These are phyloP conservation scores for Excoecaria agallocha DNA, from an alignment of 345 rosid genomes.

Conservation along the genomic window DNA sequence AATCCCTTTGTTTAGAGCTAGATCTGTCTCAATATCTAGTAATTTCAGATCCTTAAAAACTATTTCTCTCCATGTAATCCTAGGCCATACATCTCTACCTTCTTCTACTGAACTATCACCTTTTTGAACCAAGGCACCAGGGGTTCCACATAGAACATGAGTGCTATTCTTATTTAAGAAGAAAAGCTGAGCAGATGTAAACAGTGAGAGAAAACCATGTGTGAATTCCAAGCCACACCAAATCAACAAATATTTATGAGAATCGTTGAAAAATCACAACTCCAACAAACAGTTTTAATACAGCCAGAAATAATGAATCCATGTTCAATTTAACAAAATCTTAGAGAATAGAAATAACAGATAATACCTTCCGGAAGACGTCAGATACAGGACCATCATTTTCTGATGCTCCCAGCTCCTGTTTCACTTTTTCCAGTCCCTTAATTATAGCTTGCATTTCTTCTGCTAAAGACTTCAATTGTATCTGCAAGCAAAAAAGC, in stretches of 20 bases:
- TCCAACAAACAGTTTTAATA: constrained; percentile 9
- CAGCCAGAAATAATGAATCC: background rate
- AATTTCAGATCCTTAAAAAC: no score
- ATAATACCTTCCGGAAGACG: constrained; percentile 68
- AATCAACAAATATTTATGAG: background rate
- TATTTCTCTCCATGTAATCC: no score
- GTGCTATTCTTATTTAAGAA: background rate
- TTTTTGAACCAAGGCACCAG: no score
- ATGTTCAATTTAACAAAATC: constrained; percentile 10
- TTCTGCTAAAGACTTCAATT: constrained; percentile 90
- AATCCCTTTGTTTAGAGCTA: no score
- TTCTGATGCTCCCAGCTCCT: constrained; percentile 82
- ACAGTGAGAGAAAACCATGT: constrained; percentile 1
- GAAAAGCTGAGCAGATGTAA: constrained; percentile 3
- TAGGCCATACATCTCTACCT: no score
- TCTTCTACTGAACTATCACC: no score
- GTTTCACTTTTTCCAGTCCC: constrained; percentile 90
- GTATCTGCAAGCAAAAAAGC: constrained; percentile 59
- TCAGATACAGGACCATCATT: constrained; percentile 95
- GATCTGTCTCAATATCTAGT: no score
- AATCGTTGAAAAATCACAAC: background rate
- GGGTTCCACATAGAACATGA: background rate
- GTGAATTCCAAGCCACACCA: background rate
- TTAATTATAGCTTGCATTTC: constrained; percentile 99
- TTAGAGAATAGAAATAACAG: constrained; percentile 5